A percentile compares a stretch with the other conserved stretches of the same genome.
Conservation (phyloP, 1,139 yeast species). For the Lodderomyces orthopsilosis region DNA sequence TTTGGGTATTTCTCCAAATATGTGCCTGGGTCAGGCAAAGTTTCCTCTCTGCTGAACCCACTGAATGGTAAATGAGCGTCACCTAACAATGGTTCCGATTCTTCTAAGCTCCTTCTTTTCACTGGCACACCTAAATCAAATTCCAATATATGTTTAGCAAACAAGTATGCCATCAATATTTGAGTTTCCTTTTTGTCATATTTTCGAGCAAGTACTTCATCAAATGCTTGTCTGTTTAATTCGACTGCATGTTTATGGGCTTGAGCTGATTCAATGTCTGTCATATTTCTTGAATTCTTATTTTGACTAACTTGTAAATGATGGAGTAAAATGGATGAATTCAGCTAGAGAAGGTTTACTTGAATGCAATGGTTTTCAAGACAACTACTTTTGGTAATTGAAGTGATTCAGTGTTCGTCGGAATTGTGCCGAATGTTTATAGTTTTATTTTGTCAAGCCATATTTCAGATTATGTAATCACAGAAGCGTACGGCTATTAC, state of each 20-base stretch:
- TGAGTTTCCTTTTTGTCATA: conserved; percentile 25
- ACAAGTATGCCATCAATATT: conserved; percentile 17
- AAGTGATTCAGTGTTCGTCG: too few relatives aligned
- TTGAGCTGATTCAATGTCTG: neutral
- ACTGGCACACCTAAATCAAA: conserved; percentile 15
- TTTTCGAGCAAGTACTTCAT: conserved; percentile 18
- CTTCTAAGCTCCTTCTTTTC: conserved; percentile 15
- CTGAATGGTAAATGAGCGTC: conserved; percentile 15
- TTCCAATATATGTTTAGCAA: conserved; percentile 22
- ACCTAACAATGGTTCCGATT: conserved; percentile 18
- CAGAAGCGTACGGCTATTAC: too few relatives aligned
- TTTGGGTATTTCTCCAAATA: conserved; percentile 13
- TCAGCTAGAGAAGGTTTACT: too few relatives aligned
- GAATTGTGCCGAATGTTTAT: too few relatives aligned
- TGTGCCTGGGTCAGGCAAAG: conserved; percentile 16
- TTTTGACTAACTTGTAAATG: too few relatives aligned
- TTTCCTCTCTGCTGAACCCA: conserved; percentile 15
- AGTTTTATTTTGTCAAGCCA: too few relatives aligned
- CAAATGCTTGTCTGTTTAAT: conserved; percentile 24
- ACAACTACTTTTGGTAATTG: too few relatives aligned
- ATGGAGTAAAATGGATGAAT: too few relatives aligned
- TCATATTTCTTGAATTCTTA: too few relatives aligned
- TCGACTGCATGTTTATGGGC: conserved; percentile 22
- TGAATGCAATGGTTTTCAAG: too few relatives aligned
- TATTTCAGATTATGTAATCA: too few relatives aligned